Evolutionary conservation across 2,329 filamentous ascomycete genomes (phyloP).

Genomic region (Curvularia hawaiiensis): DNA sequence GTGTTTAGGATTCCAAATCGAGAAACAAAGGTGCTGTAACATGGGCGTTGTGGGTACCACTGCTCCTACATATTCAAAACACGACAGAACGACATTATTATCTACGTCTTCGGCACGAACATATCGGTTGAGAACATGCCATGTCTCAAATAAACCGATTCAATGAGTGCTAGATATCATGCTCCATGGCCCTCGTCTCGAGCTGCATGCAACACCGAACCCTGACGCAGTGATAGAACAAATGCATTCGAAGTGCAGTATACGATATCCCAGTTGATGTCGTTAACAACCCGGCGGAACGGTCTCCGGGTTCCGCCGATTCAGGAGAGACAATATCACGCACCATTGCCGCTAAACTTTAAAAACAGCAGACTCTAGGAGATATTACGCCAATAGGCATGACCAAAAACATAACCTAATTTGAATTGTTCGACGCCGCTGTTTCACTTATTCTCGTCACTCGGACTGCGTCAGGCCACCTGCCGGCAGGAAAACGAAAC

Average conservation of each 20-base stretch:
- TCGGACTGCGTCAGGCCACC: not conserved
- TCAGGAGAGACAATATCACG: not conserved
- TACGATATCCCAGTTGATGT: not conserved
- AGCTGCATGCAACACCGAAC: not conserved
- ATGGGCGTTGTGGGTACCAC: not conserved
- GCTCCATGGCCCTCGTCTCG: not conserved
- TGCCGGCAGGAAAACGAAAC: not conserved
- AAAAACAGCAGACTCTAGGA: not conserved
- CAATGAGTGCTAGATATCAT: not conserved
- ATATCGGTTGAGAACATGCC: not conserved
- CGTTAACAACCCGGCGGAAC: not conserved
- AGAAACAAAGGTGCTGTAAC: not conserved
- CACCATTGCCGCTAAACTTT: not conserved
- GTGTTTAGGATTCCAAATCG: not conserved
- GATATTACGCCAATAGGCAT: not conserved
- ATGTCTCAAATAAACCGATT: not conserved
- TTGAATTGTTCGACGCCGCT: not conserved
- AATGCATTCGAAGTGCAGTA: not conserved
- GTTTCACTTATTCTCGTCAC: not conserved
- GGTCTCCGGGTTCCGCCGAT: not conserved
- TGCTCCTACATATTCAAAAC: constrained; percentile 1
- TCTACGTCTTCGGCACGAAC: not conserved
- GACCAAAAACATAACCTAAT: not conserved
- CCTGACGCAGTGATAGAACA: not conserved
- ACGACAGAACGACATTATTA: not conserved